phyloP scores from a whole-genome alignment of 768 basidiomycete species.

The Suillus sp. region DNA sequence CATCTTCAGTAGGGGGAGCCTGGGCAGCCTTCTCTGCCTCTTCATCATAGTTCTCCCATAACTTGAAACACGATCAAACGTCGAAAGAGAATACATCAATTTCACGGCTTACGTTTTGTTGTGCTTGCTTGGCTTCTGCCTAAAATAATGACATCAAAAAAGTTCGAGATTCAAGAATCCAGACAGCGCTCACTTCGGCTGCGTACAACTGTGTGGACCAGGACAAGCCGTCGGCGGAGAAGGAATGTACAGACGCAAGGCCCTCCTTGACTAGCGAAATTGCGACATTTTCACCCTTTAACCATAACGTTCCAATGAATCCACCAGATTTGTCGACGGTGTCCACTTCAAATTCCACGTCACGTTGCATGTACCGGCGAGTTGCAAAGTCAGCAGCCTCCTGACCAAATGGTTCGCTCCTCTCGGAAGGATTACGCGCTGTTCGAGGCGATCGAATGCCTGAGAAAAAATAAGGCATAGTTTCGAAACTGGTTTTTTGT shows the following conservation, averaged over 20 bases:
- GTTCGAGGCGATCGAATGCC: conserved; percentile 91
- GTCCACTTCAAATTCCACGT: conserved; percentile 92
- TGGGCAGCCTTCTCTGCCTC: conserved; percentile 61
- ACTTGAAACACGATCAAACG: conserved; percentile 43
- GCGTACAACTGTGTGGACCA: conserved; percentile 81
- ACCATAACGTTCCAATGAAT: conserved; percentile 86
- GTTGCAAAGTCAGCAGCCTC: conserved; percentile 83
- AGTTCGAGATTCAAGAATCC: neutral
- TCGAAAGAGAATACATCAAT: conserved; percentile 3
- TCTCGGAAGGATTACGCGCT: conserved; percentile 78
- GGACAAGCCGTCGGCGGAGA: conserved; percentile 80
- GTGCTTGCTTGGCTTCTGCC: conserved; percentile 81
- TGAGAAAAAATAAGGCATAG: conserved; percentile 31
- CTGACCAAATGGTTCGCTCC: conserved; percentile 83
- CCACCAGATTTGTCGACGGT: conserved; percentile 92
- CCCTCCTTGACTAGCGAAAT: conserved; percentile 85
- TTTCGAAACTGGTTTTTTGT: conserved; percentile 4
- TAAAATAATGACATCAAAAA: conserved; percentile 30
- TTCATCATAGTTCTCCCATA: conserved; percentile 87
- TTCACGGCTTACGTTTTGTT: conserved; percentile 65
- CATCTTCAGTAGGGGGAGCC: conserved; percentile 45
- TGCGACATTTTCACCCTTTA: conserved; percentile 87
- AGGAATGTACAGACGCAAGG: conserved; percentile 83
- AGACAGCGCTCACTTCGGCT: conserved; percentile 63
- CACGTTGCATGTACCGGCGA: conserved; percentile 88